Evolutionary conservation across 495 filamentous ascomycete species (phyloP).

Genomic region (Trichoderma erinaceum): DNA sequence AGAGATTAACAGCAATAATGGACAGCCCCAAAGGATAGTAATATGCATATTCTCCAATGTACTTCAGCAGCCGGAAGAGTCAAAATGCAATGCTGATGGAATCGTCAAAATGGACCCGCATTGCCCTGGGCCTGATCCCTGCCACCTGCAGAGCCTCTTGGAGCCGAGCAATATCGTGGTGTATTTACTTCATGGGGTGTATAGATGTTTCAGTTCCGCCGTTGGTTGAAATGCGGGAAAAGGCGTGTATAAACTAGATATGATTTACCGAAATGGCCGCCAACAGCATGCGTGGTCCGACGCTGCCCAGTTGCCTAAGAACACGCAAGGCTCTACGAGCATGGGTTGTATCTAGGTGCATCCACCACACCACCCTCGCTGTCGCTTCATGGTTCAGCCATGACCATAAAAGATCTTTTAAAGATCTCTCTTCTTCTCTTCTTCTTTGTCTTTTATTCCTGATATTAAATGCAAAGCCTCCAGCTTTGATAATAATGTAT

Average conservation of each 20-base stretch:
- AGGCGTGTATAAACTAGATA: neutral
- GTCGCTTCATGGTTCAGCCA: neutral
- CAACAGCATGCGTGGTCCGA: neutral
- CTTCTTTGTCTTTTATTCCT: too few relatives aligned
- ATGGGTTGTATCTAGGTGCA: neutral
- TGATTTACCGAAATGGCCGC: neutral
- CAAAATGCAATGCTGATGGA: neutral
- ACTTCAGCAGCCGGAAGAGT: neutral
- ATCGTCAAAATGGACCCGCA: neutral
- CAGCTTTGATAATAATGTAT: too few relatives aligned
- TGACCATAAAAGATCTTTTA: too few relatives aligned
- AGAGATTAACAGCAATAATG: too few relatives aligned
- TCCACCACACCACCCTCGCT: neutral
- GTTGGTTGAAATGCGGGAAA: neutral
- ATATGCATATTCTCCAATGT: too few relatives aligned
- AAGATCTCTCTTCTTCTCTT: too few relatives aligned
- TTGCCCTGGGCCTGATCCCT: neutral
- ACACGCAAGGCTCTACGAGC: neutral
- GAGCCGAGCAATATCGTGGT: neutral
- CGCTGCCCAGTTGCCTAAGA: conserved; percentile 7
- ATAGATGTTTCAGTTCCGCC: neutral
- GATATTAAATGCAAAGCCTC: too few relatives aligned
- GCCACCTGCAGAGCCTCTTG: conserved; percentile 1
- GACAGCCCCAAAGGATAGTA: too few relatives aligned
- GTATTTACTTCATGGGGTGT: neutral